Evolutionary conservation across 1,284 basidiomycete genomes (phyloP).

Genomic region (Boletus semigastroideus): DNA sequence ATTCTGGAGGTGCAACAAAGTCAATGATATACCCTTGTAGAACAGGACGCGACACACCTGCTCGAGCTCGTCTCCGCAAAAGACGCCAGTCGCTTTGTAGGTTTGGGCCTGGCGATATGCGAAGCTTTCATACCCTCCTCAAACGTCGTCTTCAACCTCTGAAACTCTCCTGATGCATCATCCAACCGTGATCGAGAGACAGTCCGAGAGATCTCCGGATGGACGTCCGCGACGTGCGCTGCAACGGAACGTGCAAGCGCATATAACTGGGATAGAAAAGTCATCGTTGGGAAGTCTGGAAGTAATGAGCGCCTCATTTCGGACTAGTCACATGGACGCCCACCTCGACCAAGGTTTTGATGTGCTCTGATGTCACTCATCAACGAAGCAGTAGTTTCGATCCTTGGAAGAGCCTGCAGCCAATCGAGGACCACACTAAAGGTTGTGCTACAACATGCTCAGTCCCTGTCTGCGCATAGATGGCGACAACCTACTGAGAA

Average conservation of each 20-base stretch:
- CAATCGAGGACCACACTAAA: conserved; percentile 44
- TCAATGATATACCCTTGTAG: neutral
- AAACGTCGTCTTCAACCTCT: conserved; percentile 29
- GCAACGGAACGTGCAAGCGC: conserved; percentile 40
- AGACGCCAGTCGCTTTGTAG: conserved; percentile 36
- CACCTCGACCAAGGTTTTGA: conserved; percentile 51
- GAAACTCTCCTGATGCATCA: conserved; percentile 10
- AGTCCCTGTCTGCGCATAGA: conserved; percentile 3
- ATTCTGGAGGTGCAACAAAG: conserved; percentile 14
- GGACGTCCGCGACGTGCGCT: conserved; percentile 30
- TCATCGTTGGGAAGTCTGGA: conserved; percentile 53
- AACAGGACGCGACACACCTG: conserved; percentile 18
- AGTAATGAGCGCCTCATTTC: conserved; percentile 6
- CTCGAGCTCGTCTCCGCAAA: conserved; percentile 21
- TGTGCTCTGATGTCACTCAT: conserved; percentile 51
- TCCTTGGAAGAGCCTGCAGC: conserved; percentile 36
- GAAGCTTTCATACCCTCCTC: conserved; percentile 37
- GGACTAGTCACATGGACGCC: conserved; percentile 8
- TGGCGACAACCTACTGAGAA: conserved; percentile 27
- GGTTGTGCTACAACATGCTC: conserved; percentile 35
- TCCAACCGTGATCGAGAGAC: conserved; percentile 25
- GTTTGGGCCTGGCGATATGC: conserved; percentile 39
- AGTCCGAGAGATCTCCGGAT: conserved; percentile 25
- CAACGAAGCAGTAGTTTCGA: conserved; percentile 35
- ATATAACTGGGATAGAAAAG: conserved; percentile 51